Percentiles rank a stretch among this genome's conserved stretches.
These are phyloP conservation scores for Podospora anserina DNA, from an alignment of 495 filamentous ascomycete species.

Conservation along the genomic window DNA sequence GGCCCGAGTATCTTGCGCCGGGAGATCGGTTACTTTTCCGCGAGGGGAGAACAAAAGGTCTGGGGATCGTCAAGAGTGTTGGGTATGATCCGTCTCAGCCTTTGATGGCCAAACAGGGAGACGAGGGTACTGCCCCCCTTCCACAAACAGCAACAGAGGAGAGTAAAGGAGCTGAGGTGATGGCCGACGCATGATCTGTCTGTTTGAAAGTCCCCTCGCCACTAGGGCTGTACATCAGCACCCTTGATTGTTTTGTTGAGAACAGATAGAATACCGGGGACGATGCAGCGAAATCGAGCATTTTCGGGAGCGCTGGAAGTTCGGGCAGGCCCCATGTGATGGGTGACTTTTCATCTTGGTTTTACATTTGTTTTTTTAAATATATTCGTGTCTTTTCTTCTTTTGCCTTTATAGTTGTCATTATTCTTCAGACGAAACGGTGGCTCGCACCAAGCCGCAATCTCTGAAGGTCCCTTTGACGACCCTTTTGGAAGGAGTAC, in stretches of 20 bases:
- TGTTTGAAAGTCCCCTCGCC: not conserved
- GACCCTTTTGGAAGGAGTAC: not conserved
- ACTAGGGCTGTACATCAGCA: not conserved
- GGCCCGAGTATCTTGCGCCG: constrained; percentile 87
- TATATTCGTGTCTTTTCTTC: not conserved
- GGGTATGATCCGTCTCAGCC: constrained; percentile 70
- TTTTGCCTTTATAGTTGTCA: not conserved
- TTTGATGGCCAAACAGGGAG: constrained; percentile 30
- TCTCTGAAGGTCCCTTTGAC: too few relatives aligned
- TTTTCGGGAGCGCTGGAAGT: not conserved
- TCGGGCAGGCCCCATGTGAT: not conserved
- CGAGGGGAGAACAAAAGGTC: constrained; percentile 90
- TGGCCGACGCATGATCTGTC: not conserved
- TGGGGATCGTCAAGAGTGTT: constrained; percentile 89
- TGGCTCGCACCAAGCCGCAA: too few relatives aligned
- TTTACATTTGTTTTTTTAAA: not conserved
- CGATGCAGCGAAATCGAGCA: not conserved
- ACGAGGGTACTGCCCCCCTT: constrained; percentile 11
- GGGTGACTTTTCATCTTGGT: not conserved
- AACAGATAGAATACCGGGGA: not conserved
- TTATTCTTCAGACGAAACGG: not conserved
- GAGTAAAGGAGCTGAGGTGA: not conserved
- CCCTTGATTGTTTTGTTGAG: not conserved
- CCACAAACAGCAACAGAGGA: not conserved
- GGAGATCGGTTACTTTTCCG: constrained; percentile 91